phyloP scores from a whole-genome alignment of 352 stramenopile genomes.

The Peronospora tabacina region DNA sequence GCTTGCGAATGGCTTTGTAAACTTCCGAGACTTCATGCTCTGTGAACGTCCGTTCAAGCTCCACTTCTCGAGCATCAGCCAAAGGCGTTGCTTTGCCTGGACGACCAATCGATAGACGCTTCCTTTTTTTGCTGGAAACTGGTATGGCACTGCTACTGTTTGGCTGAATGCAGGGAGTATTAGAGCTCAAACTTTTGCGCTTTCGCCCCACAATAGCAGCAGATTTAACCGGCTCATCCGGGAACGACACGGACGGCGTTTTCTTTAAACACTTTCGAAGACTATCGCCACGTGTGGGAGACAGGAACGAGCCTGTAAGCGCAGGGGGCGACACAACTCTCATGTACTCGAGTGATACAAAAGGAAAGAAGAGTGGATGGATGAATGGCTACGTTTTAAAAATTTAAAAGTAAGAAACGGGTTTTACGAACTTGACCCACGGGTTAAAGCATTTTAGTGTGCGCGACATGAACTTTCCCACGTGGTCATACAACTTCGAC shows the following conservation, averaged over 20 bases:
- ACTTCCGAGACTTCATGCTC: conserved; percentile 80
- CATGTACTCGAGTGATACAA: conserved; percentile 10
- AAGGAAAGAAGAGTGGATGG: not conserved
- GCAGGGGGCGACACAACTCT: conserved; percentile 15
- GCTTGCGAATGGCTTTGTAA: conserved; percentile 91
- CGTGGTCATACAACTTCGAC: conserved; percentile 13
- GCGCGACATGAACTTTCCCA: not conserved
- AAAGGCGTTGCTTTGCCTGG: conserved; percentile 71
- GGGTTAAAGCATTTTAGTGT: not conserved
- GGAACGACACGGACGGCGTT: not conserved
- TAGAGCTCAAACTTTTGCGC: conserved; percentile 37
- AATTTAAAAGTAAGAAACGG: not conserved
- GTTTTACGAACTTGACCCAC: not conserved
- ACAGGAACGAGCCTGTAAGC: conserved; percentile 13
- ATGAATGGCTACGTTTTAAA: conserved; percentile 4
- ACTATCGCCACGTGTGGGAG: conserved; percentile 8
- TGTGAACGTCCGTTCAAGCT: conserved; percentile 68
- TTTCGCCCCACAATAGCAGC: conserved; percentile 29
- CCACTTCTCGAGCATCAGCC: conserved; percentile 40
- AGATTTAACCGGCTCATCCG: conserved; percentile 3
- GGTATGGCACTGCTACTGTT: conserved; percentile 17
- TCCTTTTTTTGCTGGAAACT: conserved; percentile 45
- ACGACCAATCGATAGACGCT: conserved; percentile 50
- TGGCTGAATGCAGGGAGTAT: conserved; percentile 4
- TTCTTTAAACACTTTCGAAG: conserved; percentile 9